Percentiles rank a stretch among this genome's conserved stretches.
Evolutionary conservation across 176 grass and related monocot genomes (phyloP).

Genomic region (Secale cereale): DNA sequence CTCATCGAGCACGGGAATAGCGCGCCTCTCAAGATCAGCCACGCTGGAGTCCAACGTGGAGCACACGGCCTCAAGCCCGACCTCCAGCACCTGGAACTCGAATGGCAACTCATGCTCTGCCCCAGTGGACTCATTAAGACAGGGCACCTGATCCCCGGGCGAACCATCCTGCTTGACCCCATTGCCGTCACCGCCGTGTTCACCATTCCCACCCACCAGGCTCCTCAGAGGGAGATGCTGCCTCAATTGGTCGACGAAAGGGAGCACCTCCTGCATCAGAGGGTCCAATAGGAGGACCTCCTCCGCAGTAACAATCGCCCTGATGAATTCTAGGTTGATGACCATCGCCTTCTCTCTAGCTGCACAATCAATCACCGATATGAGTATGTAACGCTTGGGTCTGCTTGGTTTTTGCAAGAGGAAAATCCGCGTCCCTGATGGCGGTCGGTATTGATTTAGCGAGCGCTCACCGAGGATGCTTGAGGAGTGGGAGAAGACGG

Average conservation of each 20-base stretch:
- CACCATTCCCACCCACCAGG: constrained; percentile 30
- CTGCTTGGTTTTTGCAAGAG: neutral
- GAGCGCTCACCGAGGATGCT: constrained; percentile 80
- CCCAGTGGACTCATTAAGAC: constrained; percentile 48
- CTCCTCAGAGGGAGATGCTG: constrained; percentile 63
- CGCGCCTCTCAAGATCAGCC: constrained; percentile 68
- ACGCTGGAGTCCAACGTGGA: constrained; percentile 58
- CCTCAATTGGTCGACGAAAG: constrained; percentile 86
- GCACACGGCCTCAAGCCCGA: constrained; percentile 74
- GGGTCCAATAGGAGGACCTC: constrained; percentile 89
- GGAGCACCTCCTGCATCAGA: constrained; percentile 63
- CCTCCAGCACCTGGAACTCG: constrained; percentile 97
- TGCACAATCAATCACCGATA: constrained; percentile 37
- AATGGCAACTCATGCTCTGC: constrained; percentile 79
- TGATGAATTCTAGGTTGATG: constrained; percentile 91
- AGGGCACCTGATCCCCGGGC: constrained; percentile 21
- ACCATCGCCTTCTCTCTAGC: constrained; percentile 95
- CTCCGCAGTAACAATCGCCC: constrained; percentile 87
- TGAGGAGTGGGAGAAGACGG: constrained; percentile 93
- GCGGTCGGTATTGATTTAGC: neutral
- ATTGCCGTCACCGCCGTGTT: constrained; percentile 22
- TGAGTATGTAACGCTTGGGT: constrained; percentile 1
- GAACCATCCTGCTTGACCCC: constrained; percentile 25
- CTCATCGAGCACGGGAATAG: constrained; percentile 86
- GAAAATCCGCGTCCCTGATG: neutral